Conservation (phyloP, 2,329 filamentous ascomycete genomes). For the Acrocalymma vagum region DNA sequence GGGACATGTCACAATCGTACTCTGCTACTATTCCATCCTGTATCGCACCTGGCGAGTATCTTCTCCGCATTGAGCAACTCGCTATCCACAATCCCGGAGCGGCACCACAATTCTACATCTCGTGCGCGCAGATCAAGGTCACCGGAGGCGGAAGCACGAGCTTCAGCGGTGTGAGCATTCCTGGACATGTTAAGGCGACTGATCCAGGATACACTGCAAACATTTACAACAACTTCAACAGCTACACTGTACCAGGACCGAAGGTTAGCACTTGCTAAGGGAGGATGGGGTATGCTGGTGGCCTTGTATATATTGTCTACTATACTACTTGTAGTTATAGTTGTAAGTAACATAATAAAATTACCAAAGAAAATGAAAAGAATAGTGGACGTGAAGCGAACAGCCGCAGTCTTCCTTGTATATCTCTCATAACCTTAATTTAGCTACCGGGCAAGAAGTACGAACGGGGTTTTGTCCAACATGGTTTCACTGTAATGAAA, state of each 20-base stretch:
- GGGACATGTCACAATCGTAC: conserved; percentile 40
- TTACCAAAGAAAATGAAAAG: no score
- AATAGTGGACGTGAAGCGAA: no score
- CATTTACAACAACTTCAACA: conserved; percentile 49
- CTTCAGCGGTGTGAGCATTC: conserved; percentile 35
- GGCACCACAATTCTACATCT: conserved; percentile 44
- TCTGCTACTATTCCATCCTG: conserved; percentile 51
- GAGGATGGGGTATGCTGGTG: no score
- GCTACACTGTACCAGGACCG: conserved; percentile 45
- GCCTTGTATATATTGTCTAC: no score
- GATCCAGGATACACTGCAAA: conserved; percentile 50
- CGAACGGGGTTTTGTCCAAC: no score
- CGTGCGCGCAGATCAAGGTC: conserved; percentile 58
- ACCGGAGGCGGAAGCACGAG: conserved; percentile 44
- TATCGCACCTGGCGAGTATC: conserved; percentile 55
- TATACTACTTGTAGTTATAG: no score
- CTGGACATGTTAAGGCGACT: conserved; percentile 42
- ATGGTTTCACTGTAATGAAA: no score
- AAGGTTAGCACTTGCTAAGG: conserved; percentile 48
- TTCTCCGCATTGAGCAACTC: conserved; percentile 59
- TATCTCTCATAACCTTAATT: no score
- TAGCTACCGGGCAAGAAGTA: no score
- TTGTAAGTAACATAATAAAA: no score
- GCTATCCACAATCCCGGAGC: conserved; percentile 53
- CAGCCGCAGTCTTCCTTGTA: no score